Evolutionary conservation across 192 early-diverging fungal species (phyloP), one percentile per base, ranked within the genome.

Genomic region (Paraglomus brasilianum): DNA sequence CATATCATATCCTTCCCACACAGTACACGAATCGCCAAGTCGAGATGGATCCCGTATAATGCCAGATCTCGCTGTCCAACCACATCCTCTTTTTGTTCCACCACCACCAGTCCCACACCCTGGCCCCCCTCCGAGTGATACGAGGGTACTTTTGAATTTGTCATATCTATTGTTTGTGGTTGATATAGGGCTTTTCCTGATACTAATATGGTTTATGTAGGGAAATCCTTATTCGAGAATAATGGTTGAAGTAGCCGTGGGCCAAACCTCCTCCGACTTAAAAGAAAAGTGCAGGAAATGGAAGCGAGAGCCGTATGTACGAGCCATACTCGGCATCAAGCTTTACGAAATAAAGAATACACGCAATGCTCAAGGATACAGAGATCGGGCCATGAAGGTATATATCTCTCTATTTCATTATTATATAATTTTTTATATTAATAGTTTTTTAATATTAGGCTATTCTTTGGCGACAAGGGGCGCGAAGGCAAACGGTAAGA

Each of bases 381-480:
- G 63, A 40, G 63, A 66, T 11, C 24, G 47, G 13, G 47, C 63
- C 5, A 65, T 65, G 63, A 50, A 50, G 63, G 63, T 65, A 65
- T 49, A n/a, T n/a, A 30, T 65, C 46, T 30, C 0, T 17, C 43
- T 38, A 13, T 65, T 47, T 50, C 15, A 65, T 65, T 38, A 65
- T 65, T 65, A 46, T 65, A 65, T 22, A 19, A 38, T 42, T n/a
- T n/a, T n/a, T 65, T 65, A 65, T 50, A 46, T 65, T 38, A 49
- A 22, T 50, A 50, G 2, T 49, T 65, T 5, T 65, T 65, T n/a
- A 65, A 65, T 65, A 65, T 65, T 65, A 65, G 63, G 63, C 63
- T 48, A 50, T 9, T 3, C 63, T 66, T 30, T 66, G 63, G 47
- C 63, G 63, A 24, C 63, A 66, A 50, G 63, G 63, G 8, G 36